phyloP scores from a whole-genome alignment of 176 grass and related monocot genomes.

The Triticum timopheevii region DNA sequence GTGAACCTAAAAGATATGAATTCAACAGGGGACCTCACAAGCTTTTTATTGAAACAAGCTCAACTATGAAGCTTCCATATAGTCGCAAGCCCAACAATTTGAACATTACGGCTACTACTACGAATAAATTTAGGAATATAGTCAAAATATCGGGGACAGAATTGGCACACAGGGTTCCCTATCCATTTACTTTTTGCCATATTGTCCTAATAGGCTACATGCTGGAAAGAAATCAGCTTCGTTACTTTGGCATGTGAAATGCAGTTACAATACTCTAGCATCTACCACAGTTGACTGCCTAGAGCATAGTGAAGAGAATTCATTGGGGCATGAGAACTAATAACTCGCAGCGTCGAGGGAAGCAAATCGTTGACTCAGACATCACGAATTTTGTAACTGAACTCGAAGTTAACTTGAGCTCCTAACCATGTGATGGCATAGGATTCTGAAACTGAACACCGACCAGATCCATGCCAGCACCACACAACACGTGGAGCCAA shows the following conservation, averaged over 20 bases:
- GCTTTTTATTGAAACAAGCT: too few relatives aligned
- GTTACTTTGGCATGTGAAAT: background rate
- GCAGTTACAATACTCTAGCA: background rate
- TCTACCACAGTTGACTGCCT: conserved; percentile 20
- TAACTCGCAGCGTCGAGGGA: conserved; percentile 20
- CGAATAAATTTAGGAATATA: too few relatives aligned
- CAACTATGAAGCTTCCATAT: too few relatives aligned
- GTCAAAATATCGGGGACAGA: too few relatives aligned
- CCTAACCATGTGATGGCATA: background rate
- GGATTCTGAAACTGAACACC: background rate
- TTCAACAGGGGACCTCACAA: too few relatives aligned
- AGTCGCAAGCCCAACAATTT: too few relatives aligned
- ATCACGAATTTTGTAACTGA: background rate
- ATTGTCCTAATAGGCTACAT: background rate
- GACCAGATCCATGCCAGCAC: conserved; percentile 5
- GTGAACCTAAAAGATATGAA: too few relatives aligned
- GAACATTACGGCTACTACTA: too few relatives aligned
- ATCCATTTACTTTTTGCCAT: too few relatives aligned
- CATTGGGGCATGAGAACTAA: conserved; percentile 27
- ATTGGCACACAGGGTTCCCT: too few relatives aligned
- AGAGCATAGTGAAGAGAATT: background rate
- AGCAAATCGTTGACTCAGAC: conserved; percentile 3
- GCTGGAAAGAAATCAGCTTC: background rate
- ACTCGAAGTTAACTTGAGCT: background rate
- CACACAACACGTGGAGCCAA: conserved; percentile 4